Evolutionary conservation across 2,329 filamentous ascomycete species (phyloP).

Genomic region (Mycogone perniciosa): DNA sequence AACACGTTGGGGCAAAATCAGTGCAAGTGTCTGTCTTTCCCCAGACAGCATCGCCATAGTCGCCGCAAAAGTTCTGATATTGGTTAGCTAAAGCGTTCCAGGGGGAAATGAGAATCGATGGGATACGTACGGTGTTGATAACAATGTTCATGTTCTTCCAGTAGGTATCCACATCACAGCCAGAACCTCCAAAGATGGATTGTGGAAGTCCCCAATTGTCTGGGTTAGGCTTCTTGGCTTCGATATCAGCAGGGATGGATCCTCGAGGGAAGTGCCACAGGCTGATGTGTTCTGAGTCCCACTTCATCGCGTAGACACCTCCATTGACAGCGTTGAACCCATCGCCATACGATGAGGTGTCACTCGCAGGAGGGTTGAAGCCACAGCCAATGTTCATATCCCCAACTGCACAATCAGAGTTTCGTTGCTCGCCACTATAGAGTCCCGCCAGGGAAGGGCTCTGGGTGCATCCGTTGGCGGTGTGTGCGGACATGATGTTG

Average conservation of each 20-base stretch:
- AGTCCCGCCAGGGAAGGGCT: slow-evolving; percentile 15
- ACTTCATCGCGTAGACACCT: slow-evolving; percentile 66
- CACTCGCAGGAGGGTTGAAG: slow-evolving; percentile 32
- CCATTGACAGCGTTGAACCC: slow-evolving; percentile 60
- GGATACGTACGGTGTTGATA: slow-evolving; percentile 52
- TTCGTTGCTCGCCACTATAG: slow-evolving; percentile 22
- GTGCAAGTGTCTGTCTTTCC: slow-evolving; percentile 32
- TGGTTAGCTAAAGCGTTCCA: not conserved
- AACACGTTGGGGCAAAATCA: slow-evolving; percentile 37
- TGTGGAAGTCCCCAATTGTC: slow-evolving; percentile 60
- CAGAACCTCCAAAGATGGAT: slow-evolving; percentile 58
- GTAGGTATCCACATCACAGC: slow-evolving; percentile 58
- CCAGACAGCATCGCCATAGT: slow-evolving; percentile 56
- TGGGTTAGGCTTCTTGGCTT: slow-evolving; percentile 53
- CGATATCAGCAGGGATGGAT: slow-evolving; percentile 59
- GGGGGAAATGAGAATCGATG: not conserved
- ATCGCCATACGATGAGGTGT: slow-evolving; percentile 50
- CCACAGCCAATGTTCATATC: slow-evolving; percentile 39
- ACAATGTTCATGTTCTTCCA: slow-evolving; percentile 67
- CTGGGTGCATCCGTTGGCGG: slow-evolving; percentile 31
- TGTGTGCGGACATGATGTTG: slow-evolving; percentile 60
- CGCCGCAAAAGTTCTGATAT: slow-evolving; percentile 63
- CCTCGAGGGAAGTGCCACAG: slow-evolving; percentile 72
- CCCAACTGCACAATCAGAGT: slow-evolving; percentile 33
- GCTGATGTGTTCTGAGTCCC: slow-evolving; percentile 61